A percentile compares a stretch with the other conserved stretches of the same genome.
Conservation (phyloP, 768 basidiomycete species). For the Xanthoconium stramineum region DNA sequence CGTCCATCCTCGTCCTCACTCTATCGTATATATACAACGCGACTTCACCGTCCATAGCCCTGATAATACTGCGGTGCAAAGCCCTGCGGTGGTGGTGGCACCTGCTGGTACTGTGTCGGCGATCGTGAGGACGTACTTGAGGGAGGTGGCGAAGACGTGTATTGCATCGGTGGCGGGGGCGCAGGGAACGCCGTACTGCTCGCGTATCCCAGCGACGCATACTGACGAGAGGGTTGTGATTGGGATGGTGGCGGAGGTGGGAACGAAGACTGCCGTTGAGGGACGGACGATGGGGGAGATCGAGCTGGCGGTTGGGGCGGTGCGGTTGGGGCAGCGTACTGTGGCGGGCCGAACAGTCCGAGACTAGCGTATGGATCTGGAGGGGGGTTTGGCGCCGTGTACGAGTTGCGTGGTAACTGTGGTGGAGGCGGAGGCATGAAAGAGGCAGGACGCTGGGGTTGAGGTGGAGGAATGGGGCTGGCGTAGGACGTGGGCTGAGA, state of each 20-base stretch:
- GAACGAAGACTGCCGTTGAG: conserved; percentile 27
- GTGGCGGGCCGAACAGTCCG: conserved; percentile 26
- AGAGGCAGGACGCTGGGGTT: conserved; percentile 21
- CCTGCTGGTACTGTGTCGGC: conserved; percentile 25
- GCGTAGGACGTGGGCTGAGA: conserved; percentile 29
- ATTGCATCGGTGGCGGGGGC: conserved; percentile 28
- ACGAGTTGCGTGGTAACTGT: conserved; percentile 24
- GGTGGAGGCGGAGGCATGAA: conserved; percentile 24
- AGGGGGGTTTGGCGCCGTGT: conserved; percentile 21
- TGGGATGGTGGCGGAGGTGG: conserved; percentile 16
- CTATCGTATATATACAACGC: neutral
- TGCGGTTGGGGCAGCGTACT: neutral
- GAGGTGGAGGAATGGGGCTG: conserved; percentile 10
- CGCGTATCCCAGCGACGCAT: conserved; percentile 13
- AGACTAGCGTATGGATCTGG: conserved; percentile 37
- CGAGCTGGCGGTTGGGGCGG: conserved; percentile 12
- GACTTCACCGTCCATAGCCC: conserved; percentile 27
- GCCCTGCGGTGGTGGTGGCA: conserved; percentile 31
- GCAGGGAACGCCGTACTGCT: conserved; percentile 23
- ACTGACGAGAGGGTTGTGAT: conserved; percentile 22
- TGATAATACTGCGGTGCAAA: conserved; percentile 30
- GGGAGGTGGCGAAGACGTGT: conserved; percentile 17
- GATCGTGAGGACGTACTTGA: conserved; percentile 15
- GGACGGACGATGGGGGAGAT: conserved; percentile 18
- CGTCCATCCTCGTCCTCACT: neutral